Conservation (phyloP, 2,329 filamentous ascomycete species). For the Claviceps sp. region DNA sequence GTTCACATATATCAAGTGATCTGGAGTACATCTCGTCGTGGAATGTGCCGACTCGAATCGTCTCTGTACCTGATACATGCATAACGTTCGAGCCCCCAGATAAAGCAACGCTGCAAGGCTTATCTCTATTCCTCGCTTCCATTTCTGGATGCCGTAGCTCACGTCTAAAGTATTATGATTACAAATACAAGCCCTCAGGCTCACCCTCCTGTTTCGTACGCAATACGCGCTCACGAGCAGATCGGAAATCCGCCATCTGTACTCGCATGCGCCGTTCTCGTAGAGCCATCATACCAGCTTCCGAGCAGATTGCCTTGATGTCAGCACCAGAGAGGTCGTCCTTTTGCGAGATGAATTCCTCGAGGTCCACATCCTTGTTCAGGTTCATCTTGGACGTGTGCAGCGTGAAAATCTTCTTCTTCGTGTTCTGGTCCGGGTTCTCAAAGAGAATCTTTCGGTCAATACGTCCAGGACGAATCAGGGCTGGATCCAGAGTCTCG, state of each 20-base stretch:
- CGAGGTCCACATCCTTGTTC: constrained; percentile 90
- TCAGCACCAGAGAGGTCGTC: constrained; percentile 94
- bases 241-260: constrained; percentile 95
- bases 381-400: constrained; percentile 99
- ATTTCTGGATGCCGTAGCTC: not conserved
- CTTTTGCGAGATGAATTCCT: constrained; percentile 98
- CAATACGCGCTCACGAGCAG: constrained; percentile 83
- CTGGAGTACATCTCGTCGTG: no score
- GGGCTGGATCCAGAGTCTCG: constrained; percentile 85
- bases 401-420: constrained; percentile 94
- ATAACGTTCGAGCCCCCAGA: not conserved
- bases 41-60: not conserved
- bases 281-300: constrained; percentile 86
- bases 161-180: constrained; percentile 25
- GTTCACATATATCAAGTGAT: no score
- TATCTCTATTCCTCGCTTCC: not conserved
- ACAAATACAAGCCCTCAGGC: constrained; percentile 97
- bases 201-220: constrained; percentile 98
- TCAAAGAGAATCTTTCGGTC: constrained; percentile 86
- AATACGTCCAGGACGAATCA: constrained; percentile 95
- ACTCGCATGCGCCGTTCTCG: constrained; percentile 94
- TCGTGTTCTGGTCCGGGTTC: constrained; percentile 68
- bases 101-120: not conserved
- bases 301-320: constrained; percentile 97
- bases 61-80: not conserved